Evolutionary conservation across 306 rosid genomes (phyloP).

Genomic region (Sechiopsis laciniata): DNA sequence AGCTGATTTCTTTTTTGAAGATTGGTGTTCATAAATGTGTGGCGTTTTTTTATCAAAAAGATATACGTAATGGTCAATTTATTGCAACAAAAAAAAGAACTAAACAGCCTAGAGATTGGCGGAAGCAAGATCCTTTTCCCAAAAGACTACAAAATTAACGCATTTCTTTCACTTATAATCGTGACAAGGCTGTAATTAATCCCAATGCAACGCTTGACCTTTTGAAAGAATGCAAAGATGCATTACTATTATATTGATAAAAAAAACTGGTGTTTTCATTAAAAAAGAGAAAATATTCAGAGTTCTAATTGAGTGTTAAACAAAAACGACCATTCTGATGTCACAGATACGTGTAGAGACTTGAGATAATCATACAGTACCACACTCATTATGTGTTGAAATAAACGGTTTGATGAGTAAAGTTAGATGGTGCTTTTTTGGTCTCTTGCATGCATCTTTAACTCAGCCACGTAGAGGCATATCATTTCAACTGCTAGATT

Average conservation of each 20-base stretch:
- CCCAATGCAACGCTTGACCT: not conserved
- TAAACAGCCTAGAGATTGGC: no score
- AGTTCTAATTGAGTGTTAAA: not conserved
- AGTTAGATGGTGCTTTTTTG: constrained; percentile 8
- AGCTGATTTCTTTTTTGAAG: no score
- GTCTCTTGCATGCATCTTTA: not conserved
- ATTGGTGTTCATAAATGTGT: no score
- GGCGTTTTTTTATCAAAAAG: no score
- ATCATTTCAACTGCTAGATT: not conserved
- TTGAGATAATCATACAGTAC: constrained; percentile 1
- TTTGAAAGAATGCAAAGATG: no score
- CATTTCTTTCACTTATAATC: no score
- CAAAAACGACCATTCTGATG: not conserved
- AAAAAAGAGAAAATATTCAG: not conserved
- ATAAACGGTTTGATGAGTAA: not conserved
- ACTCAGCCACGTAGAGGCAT: not conserved
- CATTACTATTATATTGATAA: not conserved
- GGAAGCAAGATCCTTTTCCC: no score
- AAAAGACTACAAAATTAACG: no score
- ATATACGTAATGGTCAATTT: no score
- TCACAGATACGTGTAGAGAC: not conserved
- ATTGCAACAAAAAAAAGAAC: no score
- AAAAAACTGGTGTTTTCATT: not conserved
- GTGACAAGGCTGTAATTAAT: not conserved
- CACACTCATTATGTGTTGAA: not conserved